phyloP scores from a whole-genome alignment of 208 protist species.

The Polymyxa betae region DNA sequence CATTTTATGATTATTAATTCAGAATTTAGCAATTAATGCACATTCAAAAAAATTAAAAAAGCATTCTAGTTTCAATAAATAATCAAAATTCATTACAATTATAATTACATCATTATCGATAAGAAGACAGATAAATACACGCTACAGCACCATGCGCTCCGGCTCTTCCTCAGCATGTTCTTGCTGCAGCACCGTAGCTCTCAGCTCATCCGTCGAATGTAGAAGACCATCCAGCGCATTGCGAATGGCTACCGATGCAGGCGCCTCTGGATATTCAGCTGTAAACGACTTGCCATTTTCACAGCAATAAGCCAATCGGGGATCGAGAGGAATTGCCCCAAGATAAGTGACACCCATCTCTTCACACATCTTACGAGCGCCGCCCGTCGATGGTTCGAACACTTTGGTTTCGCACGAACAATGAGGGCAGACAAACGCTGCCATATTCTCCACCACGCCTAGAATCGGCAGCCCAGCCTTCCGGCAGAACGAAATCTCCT shows the following conservation, averaged over 20 bases:
- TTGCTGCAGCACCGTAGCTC: too few species aligned
- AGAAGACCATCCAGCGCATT: neutral
- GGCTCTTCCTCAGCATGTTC: too few species aligned
- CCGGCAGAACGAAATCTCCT: conserved; percentile 78
- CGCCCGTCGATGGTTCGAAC: conserved; percentile 11
- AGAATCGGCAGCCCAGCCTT: conserved; percentile 19
- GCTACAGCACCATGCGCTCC: too few species aligned
- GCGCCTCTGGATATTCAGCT: neutral
- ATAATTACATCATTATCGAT: too few species aligned
- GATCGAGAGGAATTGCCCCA: conserved; percentile 49
- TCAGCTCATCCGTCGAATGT: too few species aligned
- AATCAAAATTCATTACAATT: too few species aligned
- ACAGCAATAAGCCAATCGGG: conserved; percentile 21
- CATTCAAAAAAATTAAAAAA: too few species aligned
- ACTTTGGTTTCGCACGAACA: conserved; percentile 45
- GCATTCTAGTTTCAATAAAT: too few species aligned
- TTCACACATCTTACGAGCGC: conserved; percentile 41
- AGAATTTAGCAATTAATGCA: too few species aligned
- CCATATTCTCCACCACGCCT: conserved; percentile 99
- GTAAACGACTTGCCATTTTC: conserved; percentile 45
- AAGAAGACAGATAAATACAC: too few species aligned
- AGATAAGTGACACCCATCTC: conserved; percentile 18
- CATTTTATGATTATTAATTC: too few species aligned
- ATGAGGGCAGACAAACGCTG: conserved; percentile 58
- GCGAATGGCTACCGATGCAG: neutral